Percentiles rank a stretch among this genome's conserved stretches.
Evolutionary conservation across 2,329 filamentous ascomycete species (phyloP).

Genomic region (Acarospora socialis): DNA sequence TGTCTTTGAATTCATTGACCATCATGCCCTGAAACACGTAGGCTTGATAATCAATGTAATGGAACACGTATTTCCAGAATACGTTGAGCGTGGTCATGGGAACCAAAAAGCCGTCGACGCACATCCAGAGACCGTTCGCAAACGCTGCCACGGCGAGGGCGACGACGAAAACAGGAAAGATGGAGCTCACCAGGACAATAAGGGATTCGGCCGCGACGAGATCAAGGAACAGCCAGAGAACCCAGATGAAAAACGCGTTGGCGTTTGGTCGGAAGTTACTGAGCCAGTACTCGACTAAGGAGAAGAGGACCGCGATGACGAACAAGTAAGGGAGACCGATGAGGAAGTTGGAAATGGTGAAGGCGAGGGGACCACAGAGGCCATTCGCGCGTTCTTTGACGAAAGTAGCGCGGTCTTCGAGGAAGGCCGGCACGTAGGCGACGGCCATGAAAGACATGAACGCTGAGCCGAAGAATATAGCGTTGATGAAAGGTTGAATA

Average conservation of each 20-base stretch:
- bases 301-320: conserved; percentile 62
- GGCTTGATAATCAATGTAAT: conserved; percentile 75
- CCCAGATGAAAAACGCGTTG: conserved; percentile 57
- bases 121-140: conserved; percentile 84
- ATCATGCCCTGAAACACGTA: conserved; percentile 91
- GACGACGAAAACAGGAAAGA: conserved; percentile 70
- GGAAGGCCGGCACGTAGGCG: conserved; percentile 69
- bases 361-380: conserved; percentile 58
- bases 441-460: conserved; percentile 75
- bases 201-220: conserved; percentile 69
- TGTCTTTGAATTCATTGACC: conserved; percentile 65
- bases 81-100: conserved; percentile 56
- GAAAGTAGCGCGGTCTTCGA: conserved; percentile 62
- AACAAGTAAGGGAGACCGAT: conserved; percentile 73
- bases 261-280: conserved; percentile 56
- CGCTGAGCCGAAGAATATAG: conserved; percentile 61
- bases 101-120: conserved; percentile 69
- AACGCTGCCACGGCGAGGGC: conserved; percentile 68
- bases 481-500: conserved; percentile 71
- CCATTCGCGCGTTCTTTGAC: conserved; percentile 70
- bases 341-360: conserved; percentile 66
- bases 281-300: conserved; percentile 64
- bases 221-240: conserved; percentile 77
- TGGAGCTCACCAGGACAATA: conserved; percentile 57
- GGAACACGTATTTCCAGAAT: conserved; percentile 78